These are phyloP conservation scores for Penicillium crystallinum DNA, from an alignment of 495 filamentous ascomycete species.

Conservation along the genomic window DNA sequence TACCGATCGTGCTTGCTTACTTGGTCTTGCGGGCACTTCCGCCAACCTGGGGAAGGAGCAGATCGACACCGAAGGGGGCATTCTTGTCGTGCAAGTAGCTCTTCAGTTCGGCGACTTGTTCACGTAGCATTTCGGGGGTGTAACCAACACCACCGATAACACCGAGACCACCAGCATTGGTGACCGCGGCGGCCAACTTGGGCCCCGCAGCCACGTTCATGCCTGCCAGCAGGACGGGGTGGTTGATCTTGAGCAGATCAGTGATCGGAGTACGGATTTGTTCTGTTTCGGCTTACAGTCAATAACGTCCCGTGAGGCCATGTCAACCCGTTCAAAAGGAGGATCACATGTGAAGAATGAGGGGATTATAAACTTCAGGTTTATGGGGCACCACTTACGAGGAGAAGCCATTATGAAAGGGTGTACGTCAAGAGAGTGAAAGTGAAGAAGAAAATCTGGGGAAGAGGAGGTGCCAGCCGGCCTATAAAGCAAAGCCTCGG, in stretches of 20 bases:
- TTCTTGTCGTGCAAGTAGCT: slow-evolving; percentile 85
- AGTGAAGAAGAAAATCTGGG: slow-evolving; percentile 16
- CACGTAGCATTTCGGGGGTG: slow-evolving; percentile 91
- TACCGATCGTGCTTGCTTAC: slow-evolving; percentile 41
- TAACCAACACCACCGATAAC: slow-evolving; percentile 96
- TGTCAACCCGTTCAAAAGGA: background rate
- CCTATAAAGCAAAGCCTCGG: slow-evolving; percentile 16
- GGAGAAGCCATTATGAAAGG: slow-evolving; percentile 67
- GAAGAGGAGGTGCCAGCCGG: slow-evolving; percentile 11
- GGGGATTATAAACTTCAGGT: background rate
- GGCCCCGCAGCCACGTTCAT: slow-evolving; percentile 99
- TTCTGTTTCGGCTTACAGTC: slow-evolving; percentile 46
- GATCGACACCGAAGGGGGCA: slow-evolving; percentile 96
- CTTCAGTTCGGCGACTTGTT: slow-evolving; percentile 95
- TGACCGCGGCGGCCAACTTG: slow-evolving; percentile 93
- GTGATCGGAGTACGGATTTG: slow-evolving; percentile 83
- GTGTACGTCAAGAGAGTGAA: slow-evolving; percentile 12
- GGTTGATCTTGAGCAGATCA: slow-evolving; percentile 94
- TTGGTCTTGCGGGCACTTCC: slow-evolving; percentile 92
- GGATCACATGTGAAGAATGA: slow-evolving; percentile 15
- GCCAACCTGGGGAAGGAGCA: slow-evolving; percentile 90
- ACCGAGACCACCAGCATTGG: slow-evolving; percentile 93
- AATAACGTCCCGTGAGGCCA: background rate
- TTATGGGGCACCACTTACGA: slow-evolving; percentile 51
- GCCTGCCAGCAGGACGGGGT: slow-evolving; percentile 90